Base-by-base conservation (phyloP, 805 yeast genomes). In the Saccharomycopsis schoenii region DNA sequence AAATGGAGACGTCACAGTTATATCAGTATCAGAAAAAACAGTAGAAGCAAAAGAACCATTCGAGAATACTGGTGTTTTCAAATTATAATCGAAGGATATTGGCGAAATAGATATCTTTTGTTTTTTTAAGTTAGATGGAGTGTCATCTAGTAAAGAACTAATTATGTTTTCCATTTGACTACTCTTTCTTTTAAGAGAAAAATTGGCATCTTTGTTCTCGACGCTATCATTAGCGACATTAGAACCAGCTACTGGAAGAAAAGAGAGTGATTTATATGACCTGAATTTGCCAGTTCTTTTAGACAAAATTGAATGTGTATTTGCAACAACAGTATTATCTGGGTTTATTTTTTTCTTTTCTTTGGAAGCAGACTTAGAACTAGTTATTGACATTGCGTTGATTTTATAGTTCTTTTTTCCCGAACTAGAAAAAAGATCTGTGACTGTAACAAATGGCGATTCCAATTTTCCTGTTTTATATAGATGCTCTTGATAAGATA, bases 351-450 rank as follows among this genome's bases (percentile, higher is more conserved):
- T 14, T 24, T 24, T 47, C 14, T 47, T 24, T 47, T 10, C 34
- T 15, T 9, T 47, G 1, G 52, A 47, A 47, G 3, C 12, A 21
- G 52, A 21, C 21, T 47, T 47, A 8, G 52, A 47, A 21, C 10
- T 47, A 6, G 14, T 4, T 19, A 47, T 24, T 15, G 52, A 47
- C 6, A 47, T 47, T 21, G 52, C 15, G 12, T 47, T 47, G n/a
- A 25, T 34, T 21, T 47, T 47, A 25, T 47, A 47, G 9, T 12
- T 47, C 25, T 14, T 47, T 24, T 47, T 47, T 8, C 12, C 41
- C 11, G 54, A 12, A 47, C 15, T 47, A 12, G 52, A 47, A 24
- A 47, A 47, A 14, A 57, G 41, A 43, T 60, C 62, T n/a, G 60
- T 60, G 10, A 60, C 62, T 2, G 24, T 25, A 36, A 60, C 43